A percentile compares a stretch with the other conserved stretches of the same genome.
phyloP scores from a whole-genome alignment of 768 basidiomycete species.

The Gelatoporia subvermispora region DNA sequence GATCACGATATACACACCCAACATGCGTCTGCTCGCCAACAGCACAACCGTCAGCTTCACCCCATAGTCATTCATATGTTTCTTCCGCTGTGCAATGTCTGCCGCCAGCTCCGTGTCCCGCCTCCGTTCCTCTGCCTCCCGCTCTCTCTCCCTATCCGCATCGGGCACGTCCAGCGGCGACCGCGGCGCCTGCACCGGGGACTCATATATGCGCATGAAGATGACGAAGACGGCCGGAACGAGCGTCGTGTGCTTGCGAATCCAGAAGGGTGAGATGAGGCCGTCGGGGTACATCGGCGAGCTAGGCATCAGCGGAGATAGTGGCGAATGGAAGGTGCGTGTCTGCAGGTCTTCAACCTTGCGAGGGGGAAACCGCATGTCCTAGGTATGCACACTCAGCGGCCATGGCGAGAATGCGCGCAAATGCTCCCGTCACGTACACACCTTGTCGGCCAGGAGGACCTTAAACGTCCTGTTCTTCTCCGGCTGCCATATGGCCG shows the following conservation, averaged over 20 bases:
- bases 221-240: conserved; percentile 92
- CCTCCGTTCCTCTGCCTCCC: conserved; percentile 62
- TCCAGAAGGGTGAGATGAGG: conserved; percentile 96
- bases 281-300: conserved; percentile 95
- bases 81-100: conserved; percentile 78
- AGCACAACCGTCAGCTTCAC: conserved; percentile 95
- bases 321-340: conserved; percentile 70
- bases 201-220: conserved; percentile 81
- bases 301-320: conserved; percentile 86
- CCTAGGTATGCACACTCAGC: conserved; percentile 28
- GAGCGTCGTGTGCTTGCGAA: conserved; percentile 90
- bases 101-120: conserved; percentile 73
- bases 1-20: conserved; percentile 52
- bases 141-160: conserved; percentile 49
- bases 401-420: neutral
- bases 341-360: conserved; percentile 67
- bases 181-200: conserved; percentile 36
- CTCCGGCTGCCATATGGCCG: conserved; percentile 69
- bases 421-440: conserved; percentile 12
- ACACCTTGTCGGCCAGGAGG: conserved; percentile 75
- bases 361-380: conserved; percentile 81
- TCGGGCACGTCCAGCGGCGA: conserved; percentile 55
- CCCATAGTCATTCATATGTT: conserved; percentile 72
- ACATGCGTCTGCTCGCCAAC: conserved; percentile 80
- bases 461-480: conserved; percentile 75